Percentiles rank a stretch among this genome's conserved stretches.
These are phyloP conservation scores for Cornus suecica DNA, from an alignment of 148 eudicot genomes.

Conservation along the genomic window DNA sequence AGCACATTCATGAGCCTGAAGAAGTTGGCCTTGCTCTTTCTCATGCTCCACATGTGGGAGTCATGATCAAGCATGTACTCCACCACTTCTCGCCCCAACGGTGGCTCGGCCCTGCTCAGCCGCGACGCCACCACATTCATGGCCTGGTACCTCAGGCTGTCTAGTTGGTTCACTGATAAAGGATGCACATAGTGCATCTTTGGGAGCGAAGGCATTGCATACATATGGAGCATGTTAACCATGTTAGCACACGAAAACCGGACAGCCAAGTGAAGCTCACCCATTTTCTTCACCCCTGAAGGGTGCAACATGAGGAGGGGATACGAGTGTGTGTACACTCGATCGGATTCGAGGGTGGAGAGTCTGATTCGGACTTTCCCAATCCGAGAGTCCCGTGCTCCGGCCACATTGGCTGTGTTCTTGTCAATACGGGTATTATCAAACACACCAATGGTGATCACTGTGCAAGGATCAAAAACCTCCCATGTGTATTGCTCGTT, in stretches of 20 bases:
- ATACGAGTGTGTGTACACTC: conserved; percentile 86
- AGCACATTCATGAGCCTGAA: conserved; percentile 65
- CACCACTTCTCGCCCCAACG: conserved; percentile 79
- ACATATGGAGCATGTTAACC: conserved; percentile 75
- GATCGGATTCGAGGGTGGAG: conserved; percentile 74
- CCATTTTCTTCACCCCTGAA: conserved; percentile 94
- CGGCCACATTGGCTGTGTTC: conserved; percentile 22
- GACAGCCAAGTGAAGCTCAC: conserved; percentile 89
- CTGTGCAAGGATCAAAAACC: conserved; percentile 95
- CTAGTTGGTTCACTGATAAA: conserved; percentile 71
- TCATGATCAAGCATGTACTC: conserved; percentile 97
- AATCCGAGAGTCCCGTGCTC: conserved; percentile 57
- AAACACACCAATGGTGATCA: conserved; percentile 80
- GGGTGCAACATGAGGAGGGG: conserved; percentile 78
- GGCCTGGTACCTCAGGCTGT: conserved; percentile 76
- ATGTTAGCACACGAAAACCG: conserved; percentile 70
- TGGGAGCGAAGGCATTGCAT: conserved; percentile 66
- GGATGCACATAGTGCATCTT: conserved; percentile 88
- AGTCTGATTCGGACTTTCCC: conserved; percentile 88
- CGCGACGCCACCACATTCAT: conserved; percentile 64
- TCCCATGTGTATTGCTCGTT: conserved; percentile 99
- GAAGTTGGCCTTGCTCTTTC: conserved; percentile 91
- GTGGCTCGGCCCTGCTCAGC: conserved; percentile 77
- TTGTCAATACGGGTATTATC: conserved; percentile 73
- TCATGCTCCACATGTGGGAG: conserved; percentile 97